Evolutionary conservation across 352 stramenopile genomes (phyloP), one percentile per base, ranked within the genome.

Genomic region (Globisporangium rhizosaccharum): DNA sequence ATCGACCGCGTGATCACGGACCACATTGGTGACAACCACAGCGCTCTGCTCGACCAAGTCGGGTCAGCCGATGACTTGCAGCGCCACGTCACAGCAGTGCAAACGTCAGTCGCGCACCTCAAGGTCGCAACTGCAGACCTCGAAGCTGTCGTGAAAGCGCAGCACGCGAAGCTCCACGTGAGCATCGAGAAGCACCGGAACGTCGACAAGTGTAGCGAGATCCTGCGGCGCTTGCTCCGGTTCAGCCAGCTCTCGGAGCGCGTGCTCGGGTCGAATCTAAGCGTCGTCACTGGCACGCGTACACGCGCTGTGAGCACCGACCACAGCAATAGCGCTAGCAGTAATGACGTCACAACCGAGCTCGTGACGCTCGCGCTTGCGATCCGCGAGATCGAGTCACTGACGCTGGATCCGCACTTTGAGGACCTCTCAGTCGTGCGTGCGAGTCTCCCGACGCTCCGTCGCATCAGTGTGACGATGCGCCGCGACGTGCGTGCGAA

Each of bases 1-100:
- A 91, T 94, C 55, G 85, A 94, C 63, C 69, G 72, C 56, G 79
- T 86, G 51, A 91, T 94, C 62, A 78, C 79, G 18, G 76, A 89
- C 51, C 84, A 93, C 64, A 78, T 94, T 26, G 76, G 79, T 49
- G 81, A 86, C 47, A 72, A 92, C 66, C 82, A 94, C 63, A 75
- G 70, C 51, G 72, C 78, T 49, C 65, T 94, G 36, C 57, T 94
- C 46, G 67, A 75, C 14, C 81, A 88, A 39, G 83, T 92, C 41
- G 81, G 85, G 15, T 94, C 85, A 1, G 80, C 92, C 12, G 83
- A 92, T 54, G 83, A 79, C 18, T 67, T 94, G 8, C 79, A 93
- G 61, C 47, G 42, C 11, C 72, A 90, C 45, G 75, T 92, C 9
- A 75, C 69, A 10, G 59, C 56, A 1, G 74, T 92, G 10, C 75